Evolutionary conservation across 306 rosid species (phyloP).

Genomic region (Medicago truncatula): MtrunA17r5.0-ANR NC_053045.1:56713001-56713500

Average conservation of each 20-base stretch:
- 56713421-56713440: too few species aligned
- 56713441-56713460: too few species aligned
- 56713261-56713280: not conserved
- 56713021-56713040: slow-evolving; percentile 44
- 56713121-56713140: slow-evolving; percentile 16
- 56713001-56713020: not conserved
- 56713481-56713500: too few species aligned
- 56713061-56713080: slow-evolving; percentile 26
- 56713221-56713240: slow-evolving; percentile 19
- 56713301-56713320: slow-evolving; percentile 34
- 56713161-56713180: slow-evolving; percentile 14
- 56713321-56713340: slow-evolving; percentile 31
- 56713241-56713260: not conserved
- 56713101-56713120: not conserved
- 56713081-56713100: not conserved
- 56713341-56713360: not conserved
- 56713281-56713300: slow-evolving; percentile 43
- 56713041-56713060: slow-evolving; percentile 56
- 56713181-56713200: slow-evolving; percentile 43
- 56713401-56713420: too few species aligned
- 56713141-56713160: not conserved
- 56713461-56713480: too few species aligned
- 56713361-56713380: too few species aligned
- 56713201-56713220: slow-evolving; percentile 37
- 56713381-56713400: too few species aligned